Evolutionary conservation across 495 filamentous ascomycete genomes (phyloP), one percentile per base, ranked within the genome.

Genomic region (Sordaria brevicollis): DNA sequence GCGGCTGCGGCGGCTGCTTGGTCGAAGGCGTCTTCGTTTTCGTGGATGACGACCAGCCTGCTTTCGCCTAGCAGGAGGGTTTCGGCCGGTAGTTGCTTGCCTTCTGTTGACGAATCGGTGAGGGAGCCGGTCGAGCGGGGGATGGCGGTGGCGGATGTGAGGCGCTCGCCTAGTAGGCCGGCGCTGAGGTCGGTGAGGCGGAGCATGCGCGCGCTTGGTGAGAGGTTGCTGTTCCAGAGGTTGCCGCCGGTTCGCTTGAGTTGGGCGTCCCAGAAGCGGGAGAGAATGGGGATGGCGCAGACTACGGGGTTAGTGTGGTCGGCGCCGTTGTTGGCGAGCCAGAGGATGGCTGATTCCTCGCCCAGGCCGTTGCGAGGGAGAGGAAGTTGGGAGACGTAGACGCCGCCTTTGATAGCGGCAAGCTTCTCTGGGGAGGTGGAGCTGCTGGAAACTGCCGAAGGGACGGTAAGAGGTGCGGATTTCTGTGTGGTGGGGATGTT

Each of bases 261-360:
- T 54, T 86, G 82, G 2, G 85, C 82, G 33, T 84, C 81, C 90
- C 90, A 93, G 76, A 91, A 87, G 11, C 86, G 86, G 3, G 88
- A 76, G 34, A 93, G 79, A 35, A 86, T 87, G 3, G 91, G 86
- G 54, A 93, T 89, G 7, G 87, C 80, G 13, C 78, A 81, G 8
- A 89, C 84, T 4, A 89, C 83, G 31, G 83, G 82, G 49, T 31
- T 57, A 57, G 13, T 57, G 1, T 57, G 25, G 39, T 85, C 83
- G 29, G 85, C 84, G 13, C 86, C 83, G 49, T 21, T 57, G 25
- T 57, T 57, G n/a, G 86, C 89, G 54, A 91, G 85, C 79, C 89
- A 91, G n/a, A 92, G 79, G 17, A 90, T 78, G 10, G 90, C 83
- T 35, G 85, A 87, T 75, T 93, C 91, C 36, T 92, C 89, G 0